Percentiles rank a stretch among this genome's conserved stretches.
phyloP scores from a whole-genome alignment of 129 eudicot genomes.

The Centaurea solstitialis region DNA sequence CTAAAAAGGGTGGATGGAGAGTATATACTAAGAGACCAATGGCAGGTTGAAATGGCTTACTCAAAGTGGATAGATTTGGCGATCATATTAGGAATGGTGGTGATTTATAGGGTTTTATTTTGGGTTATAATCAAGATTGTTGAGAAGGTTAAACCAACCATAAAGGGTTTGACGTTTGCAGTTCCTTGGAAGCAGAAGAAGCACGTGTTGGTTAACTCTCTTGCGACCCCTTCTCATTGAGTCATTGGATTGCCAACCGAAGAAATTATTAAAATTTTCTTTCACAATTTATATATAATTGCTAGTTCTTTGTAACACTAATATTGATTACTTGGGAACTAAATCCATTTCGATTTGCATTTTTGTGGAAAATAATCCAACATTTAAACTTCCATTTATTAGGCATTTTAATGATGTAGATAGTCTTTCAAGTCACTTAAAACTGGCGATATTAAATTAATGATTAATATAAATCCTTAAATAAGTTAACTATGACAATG shows the following conservation, averaged over 20 bases:
- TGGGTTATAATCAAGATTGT: constrained; percentile 35
- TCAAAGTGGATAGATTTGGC: constrained; percentile 55
- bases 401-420: not conserved
- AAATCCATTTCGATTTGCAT: not conserved
- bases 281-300: not conserved
- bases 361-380: not conserved
- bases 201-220: not conserved
- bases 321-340: not conserved
- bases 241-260: not conserved
- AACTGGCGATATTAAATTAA: too few relatives aligned
- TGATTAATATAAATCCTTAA: too few relatives aligned
- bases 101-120: constrained; percentile 49
- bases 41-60: constrained; percentile 61
- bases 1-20: constrained; percentile 33
- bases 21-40: constrained; percentile 39
- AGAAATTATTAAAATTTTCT: not conserved
- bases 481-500: not conserved
- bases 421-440: not conserved
- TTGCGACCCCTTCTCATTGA: not conserved
- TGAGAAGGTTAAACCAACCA: constrained; percentile 29
- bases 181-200: not conserved
- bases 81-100: constrained; percentile 54
- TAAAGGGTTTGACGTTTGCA: not conserved
- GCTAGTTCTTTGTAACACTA: too few relatives aligned
- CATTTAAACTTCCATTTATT: not conserved